Percentiles rank a stretch among this genome's conserved stretches.
phyloP scores from a whole-genome alignment of 495 filamentous ascomycete genomes.

The Trichoderma gamsii region DNA sequence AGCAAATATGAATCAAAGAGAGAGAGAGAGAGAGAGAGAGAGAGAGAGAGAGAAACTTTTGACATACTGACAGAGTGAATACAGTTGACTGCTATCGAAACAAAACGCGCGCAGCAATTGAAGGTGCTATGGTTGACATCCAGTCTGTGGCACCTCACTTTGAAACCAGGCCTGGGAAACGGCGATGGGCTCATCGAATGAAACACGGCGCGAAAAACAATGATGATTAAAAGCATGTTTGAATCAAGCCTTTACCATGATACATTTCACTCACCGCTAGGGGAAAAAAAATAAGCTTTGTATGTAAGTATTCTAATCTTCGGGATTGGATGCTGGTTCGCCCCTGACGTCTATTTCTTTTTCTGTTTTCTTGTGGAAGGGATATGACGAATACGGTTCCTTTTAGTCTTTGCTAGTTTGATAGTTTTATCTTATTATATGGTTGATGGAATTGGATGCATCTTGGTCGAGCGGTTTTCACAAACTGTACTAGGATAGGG shows the following conservation, averaged over 20 bases:
- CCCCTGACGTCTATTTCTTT: no score
- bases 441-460: background rate
- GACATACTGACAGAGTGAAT: slow-evolving; percentile 21
- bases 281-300: no score
- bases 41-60: background rate
- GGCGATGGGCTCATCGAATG: slow-evolving; percentile 68
- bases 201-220: slow-evolving; percentile 33
- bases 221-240: slow-evolving; percentile 18
- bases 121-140: slow-evolving; percentile 66
- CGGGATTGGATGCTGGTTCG: no score
- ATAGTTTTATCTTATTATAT: background rate
- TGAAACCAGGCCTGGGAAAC: slow-evolving; percentile 83
- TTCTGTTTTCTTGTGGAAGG: no score
- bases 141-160: slow-evolving; percentile 70
- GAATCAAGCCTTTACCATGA: background rate
- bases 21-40: background rate
- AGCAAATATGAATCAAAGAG: slow-evolving; percentile 35
- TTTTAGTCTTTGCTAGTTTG: background rate
- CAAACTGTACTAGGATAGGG: background rate
- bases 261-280: background rate
- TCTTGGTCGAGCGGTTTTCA: background rate
- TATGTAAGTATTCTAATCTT: no score
- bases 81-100: slow-evolving; percentile 94
- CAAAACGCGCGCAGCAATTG: slow-evolving; percentile 79
- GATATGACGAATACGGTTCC: background rate